These are phyloP conservation scores for Volvox carteri DNA, from an alignment of 163 green algal species.

Conservation along the genomic window DNA sequence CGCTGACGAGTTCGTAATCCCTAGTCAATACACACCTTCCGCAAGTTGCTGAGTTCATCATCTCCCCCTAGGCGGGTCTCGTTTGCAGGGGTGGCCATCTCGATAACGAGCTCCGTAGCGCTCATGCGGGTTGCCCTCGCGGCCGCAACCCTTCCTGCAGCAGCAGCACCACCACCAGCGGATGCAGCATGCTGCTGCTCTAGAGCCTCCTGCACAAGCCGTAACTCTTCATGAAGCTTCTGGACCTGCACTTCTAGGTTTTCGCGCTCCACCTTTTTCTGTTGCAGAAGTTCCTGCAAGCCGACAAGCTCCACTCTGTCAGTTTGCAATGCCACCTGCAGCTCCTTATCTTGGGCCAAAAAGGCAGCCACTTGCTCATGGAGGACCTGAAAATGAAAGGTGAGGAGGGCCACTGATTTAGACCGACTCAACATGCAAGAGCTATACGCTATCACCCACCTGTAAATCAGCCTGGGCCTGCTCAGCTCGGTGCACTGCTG, in stretches of 20 bases:
- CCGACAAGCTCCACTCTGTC: constrained; percentile 12
- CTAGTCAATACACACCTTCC: not conserved
- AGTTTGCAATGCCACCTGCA: no score
- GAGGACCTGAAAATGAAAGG: no score
- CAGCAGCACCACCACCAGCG: no score
- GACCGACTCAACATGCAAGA: no score
- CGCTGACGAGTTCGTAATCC: no score
- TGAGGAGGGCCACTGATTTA: no score
- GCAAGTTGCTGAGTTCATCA: not conserved
- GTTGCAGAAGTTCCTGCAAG: not conserved
- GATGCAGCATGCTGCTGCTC: constrained; percentile 3
- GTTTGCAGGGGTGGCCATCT: not conserved
- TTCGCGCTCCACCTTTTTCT: not conserved
- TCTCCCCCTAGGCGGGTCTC: not conserved
- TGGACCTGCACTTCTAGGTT: not conserved
- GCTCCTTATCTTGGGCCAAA: no score
- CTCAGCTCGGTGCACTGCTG: not conserved
- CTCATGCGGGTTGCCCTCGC: no score
- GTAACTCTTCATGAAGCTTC: not conserved
- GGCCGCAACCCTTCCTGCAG: no score
- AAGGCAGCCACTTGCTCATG: no score
- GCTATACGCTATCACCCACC: no score
- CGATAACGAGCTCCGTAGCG: not conserved
- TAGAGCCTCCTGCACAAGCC: not conserved
- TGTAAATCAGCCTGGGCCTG: not conserved